Percentiles rank a stretch among this genome's conserved stretches.
These are phyloP conservation scores for Trichoderma pleuroti DNA, from an alignment of 2,329 filamentous ascomycete genomes.

Conservation along the genomic window DNA sequence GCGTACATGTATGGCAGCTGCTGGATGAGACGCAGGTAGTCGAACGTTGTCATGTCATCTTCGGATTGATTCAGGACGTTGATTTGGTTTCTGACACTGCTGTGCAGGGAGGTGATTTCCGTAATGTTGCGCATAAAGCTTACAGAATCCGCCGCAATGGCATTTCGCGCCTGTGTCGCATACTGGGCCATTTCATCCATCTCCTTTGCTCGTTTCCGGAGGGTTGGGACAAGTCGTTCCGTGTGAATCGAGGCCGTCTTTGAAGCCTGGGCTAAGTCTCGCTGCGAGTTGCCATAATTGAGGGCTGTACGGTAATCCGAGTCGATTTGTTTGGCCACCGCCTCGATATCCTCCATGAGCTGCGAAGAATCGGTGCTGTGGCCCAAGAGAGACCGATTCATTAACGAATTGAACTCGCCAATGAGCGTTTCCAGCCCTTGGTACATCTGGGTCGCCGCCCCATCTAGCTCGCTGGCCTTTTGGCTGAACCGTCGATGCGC, in stretches of 20 bases:
- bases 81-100: conserved; percentile 68
- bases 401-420: conserved; percentile 59
- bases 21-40: conserved; percentile 74
- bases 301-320: conserved; percentile 79
- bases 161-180: conserved; percentile 64
- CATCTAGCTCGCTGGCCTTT: conserved; percentile 60
- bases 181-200: conserved; percentile 60
- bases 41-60: conserved; percentile 75
- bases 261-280: conserved; percentile 58
- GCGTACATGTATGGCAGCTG: conserved; percentile 87
- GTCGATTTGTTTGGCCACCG: conserved; percentile 79
- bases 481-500: conserved; percentile 57
- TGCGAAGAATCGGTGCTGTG: conserved; percentile 62
- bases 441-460: conserved; percentile 57
- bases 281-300: conserved; percentile 61
- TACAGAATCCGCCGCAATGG: conserved; percentile 61
- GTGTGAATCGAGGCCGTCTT: conserved; percentile 63
- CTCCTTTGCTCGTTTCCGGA: conserved; percentile 54
- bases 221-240: conserved; percentile 56
- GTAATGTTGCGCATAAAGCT: conserved; percentile 80
- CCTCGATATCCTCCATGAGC: conserved; percentile 79
- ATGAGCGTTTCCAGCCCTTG: conserved; percentile 59
- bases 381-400: conserved; percentile 51
- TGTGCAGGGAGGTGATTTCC: conserved; percentile 71
- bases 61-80: conserved; percentile 67